Conservation (phyloP, 768 basidiomycete genomes). For the Panus rudis region DNA sequence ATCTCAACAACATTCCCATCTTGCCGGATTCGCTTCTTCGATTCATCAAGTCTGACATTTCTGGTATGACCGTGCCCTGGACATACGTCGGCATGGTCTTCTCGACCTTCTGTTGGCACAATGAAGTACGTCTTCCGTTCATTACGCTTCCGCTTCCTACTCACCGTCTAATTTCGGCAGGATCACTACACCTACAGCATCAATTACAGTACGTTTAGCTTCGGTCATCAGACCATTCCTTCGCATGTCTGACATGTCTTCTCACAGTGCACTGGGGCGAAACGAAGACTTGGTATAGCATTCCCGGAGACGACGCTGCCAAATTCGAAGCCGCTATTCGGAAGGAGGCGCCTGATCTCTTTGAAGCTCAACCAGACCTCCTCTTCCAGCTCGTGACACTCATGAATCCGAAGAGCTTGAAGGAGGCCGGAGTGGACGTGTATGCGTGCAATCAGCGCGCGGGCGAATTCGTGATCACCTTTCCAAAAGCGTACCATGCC, state of each 20-base stretch:
- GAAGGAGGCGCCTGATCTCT: constrained; percentile 93
- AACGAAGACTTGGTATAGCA: constrained; percentile 99
- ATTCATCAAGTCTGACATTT: constrained; percentile 97
- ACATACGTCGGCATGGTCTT: constrained; percentile 99
- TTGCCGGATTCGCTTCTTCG: constrained; percentile 87
- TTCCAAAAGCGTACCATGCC: constrained; percentile 96
- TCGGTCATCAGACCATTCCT: neutral
- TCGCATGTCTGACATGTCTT: neutral
- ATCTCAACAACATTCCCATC: constrained; percentile 95
- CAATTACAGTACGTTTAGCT: constrained; percentile 69
- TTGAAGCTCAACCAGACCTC: constrained; percentile 94
- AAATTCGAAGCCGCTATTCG: constrained; percentile 96
- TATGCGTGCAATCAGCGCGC: constrained; percentile 95
- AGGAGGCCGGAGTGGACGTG: constrained; percentile 84
- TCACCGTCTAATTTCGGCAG: constrained; percentile 29
- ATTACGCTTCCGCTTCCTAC: constrained; percentile 4
- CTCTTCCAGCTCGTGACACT: constrained; percentile 96
- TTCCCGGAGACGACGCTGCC: constrained; percentile 91
- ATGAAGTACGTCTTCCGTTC: constrained; percentile 55
- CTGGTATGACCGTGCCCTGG: constrained; percentile 99
- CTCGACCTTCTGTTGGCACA: constrained; percentile 99
- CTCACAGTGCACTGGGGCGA: constrained; percentile 94
- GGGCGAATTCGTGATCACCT: constrained; percentile 96
- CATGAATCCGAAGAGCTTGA: constrained; percentile 88
- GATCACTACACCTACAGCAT: constrained; percentile 98